Conservation (phyloP, 305 asterid genomes). For the Lippia alba region DNA sequence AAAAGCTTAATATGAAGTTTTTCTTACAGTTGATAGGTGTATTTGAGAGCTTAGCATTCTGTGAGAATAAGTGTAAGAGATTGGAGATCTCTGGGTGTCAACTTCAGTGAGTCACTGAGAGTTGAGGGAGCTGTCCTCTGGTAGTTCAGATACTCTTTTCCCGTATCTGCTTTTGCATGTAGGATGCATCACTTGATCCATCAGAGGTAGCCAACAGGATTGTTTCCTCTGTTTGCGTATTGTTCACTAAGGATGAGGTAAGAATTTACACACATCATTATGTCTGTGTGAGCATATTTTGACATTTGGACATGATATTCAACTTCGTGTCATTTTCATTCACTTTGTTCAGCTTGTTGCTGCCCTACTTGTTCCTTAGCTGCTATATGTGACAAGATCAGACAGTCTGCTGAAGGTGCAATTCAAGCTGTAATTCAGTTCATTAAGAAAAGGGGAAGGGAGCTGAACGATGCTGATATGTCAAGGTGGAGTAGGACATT, state of each 20-base stretch:
- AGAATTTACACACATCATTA: conserved; percentile 12
- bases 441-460: conserved; percentile 78
- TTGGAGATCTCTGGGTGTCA: no score
- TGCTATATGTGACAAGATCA: conserved; percentile 92
- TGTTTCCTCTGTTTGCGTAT: conserved; percentile 81
- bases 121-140: no score
- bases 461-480: conserved; percentile 83
- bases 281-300: conserved; percentile 21
- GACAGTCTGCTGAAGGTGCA: conserved; percentile 94
- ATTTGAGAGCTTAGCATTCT: no score
- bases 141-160: no score
- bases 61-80: no score
- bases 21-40: no score
- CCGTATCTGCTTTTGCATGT: conserved; percentile 37
- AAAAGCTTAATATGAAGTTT: no score
- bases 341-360: conserved; percentile 76
- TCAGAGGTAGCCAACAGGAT: conserved; percentile 98
- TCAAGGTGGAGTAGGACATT: conserved; percentile 62
- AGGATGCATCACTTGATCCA: conserved; percentile 99
- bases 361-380: conserved; percentile 79
- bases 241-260: conserved; percentile 91
- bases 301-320: conserved; percentile 21
- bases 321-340: conserved; percentile 31
- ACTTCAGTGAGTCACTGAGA: no score
- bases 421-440: conserved; percentile 95